Percentiles rank a stretch among this genome's conserved stretches.
Evolutionary conservation across 441 rosid genomes (phyloP).

Genomic region (Eruca vesicaria): DNA sequence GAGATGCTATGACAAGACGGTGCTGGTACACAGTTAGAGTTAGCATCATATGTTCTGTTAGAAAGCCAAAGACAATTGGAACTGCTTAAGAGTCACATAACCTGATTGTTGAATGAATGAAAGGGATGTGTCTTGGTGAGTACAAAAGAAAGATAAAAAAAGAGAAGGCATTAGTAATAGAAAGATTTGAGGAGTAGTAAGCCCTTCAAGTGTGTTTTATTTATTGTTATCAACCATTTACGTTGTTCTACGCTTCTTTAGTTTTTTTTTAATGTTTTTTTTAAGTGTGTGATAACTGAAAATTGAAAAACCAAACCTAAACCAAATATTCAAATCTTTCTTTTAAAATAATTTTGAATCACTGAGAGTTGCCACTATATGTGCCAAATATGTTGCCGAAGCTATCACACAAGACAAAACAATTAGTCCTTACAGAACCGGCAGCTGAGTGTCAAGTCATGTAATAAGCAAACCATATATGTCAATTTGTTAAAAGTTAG

Average conservation of each 20-base stretch:
- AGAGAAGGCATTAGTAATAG: neutral
- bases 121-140: constrained; percentile 11
- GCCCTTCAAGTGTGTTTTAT: constrained; percentile 20
- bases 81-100: neutral
- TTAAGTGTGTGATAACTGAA: neutral
- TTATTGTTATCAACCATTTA: neutral
- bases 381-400: no score
- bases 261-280: neutral
- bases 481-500: neutral
- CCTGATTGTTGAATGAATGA: constrained; percentile 13
- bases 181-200: constrained; percentile 20
- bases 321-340: no score
- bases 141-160: neutral
- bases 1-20: constrained; percentile 24
- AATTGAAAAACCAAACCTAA: neutral
- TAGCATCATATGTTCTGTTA: neutral
- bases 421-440: no score
- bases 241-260: neutral
- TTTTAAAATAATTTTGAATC: no score
- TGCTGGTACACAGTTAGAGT: neutral
- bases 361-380: no score
- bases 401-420: no score
- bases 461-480: no score
- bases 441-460: no score
- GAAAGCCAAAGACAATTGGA: neutral